phyloP scores from a whole-genome alignment of 306 rosid species.

The Glycyrrhiza uralensis region DNA sequence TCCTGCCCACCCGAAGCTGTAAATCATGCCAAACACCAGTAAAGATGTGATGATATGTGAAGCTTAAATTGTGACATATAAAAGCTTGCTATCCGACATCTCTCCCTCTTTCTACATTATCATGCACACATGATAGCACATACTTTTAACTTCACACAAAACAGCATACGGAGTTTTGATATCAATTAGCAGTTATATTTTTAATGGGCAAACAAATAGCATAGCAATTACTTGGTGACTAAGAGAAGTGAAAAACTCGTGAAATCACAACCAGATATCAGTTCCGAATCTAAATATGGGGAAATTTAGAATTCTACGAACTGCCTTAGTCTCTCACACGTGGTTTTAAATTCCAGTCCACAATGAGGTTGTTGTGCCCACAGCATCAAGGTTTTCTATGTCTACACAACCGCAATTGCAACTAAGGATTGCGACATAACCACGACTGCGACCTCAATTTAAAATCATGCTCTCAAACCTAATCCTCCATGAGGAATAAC shows the following conservation, averaged over 20 bases:
- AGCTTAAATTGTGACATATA: background rate
- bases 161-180: background rate
- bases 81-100: background rate
- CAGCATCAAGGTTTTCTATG: too few relatives aligned
- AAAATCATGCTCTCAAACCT: too few relatives aligned
- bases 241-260: background rate
- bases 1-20: conserved; percentile 44
- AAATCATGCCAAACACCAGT: conserved; percentile 21
- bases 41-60: background rate
- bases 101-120: conserved; percentile 3
- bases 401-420: too few relatives aligned
- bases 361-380: too few relatives aligned
- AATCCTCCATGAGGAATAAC: conserved; percentile 4
- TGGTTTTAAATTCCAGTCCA: too few relatives aligned
- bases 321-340: background rate
- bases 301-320: background rate
- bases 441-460: too few relatives aligned
- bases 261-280: background rate
- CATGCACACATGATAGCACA: background rate
- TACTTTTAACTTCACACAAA: background rate
- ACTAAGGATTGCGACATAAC: too few relatives aligned
- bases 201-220: background rate
- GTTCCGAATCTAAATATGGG: conserved; percentile 1
- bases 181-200: background rate
- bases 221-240: background rate